Evolutionary conservation across 2,329 filamentous ascomycete species (phyloP).

Genomic region (Coleophoma cylindrospora): DNA sequence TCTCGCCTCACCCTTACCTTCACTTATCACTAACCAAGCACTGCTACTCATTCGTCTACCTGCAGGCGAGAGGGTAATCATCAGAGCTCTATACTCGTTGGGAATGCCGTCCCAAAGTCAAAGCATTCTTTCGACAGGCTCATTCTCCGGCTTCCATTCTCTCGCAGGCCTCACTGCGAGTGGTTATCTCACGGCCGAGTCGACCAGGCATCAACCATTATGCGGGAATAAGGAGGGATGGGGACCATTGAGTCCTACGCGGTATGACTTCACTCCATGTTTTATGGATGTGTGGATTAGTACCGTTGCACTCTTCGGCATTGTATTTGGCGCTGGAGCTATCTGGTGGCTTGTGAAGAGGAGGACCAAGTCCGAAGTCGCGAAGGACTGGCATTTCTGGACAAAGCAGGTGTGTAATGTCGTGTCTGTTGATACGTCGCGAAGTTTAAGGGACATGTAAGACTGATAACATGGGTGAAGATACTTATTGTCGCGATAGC

Average conservation of each 20-base stretch:
- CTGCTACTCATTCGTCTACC: conserved; percentile 7
- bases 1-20: background rate
- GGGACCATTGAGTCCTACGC: conserved; percentile 81
- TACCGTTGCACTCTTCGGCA: conserved; percentile 70
- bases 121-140: conserved; percentile 43
- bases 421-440: conserved; percentile 1
- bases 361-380: conserved; percentile 60
- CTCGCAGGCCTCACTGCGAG: conserved; percentile 42
- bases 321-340: conserved; percentile 71
- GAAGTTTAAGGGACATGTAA: conserved; percentile 8
- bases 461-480: conserved; percentile 29
- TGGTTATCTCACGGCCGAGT: conserved; percentile 50
- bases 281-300: conserved; percentile 92
- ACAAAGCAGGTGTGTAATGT: conserved; percentile 68
- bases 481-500: conserved; percentile 52
- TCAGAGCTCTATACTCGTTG: conserved; percentile 2
- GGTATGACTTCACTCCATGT: conserved; percentile 95
- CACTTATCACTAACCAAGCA: conserved; percentile 1
- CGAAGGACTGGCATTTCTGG: conserved; percentile 91
- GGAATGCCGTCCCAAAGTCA: conserved; percentile 16
- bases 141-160: conserved; percentile 53
- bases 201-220: conserved; percentile 54
- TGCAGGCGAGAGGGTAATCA: conserved; percentile 3
- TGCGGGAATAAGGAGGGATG: conserved; percentile 91
- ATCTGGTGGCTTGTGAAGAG: conserved; percentile 74